Conservation (phyloP, 2,329 filamentous ascomycete genomes). For the Colletotrichum lini region DNA sequence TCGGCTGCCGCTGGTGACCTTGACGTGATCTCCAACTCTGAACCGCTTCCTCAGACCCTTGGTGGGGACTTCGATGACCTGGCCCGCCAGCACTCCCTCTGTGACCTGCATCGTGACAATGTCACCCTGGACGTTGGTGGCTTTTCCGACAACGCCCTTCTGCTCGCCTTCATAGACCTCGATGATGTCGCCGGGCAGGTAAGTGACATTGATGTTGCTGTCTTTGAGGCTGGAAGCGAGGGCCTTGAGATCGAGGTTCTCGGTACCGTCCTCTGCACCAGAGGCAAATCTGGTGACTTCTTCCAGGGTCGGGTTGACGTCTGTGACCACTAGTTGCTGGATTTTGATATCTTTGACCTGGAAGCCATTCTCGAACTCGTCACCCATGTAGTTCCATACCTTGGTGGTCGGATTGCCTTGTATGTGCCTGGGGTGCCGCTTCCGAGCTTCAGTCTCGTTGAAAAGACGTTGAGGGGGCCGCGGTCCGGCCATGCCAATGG, state of each 20-base stretch:
- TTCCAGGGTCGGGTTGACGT: slow-evolving; percentile 93
- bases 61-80: slow-evolving; percentile 91
- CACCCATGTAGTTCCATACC: slow-evolving; percentile 86
- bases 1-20: slow-evolving; percentile 95
- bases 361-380: slow-evolving; percentile 94
- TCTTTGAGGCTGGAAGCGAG: slow-evolving; percentile 92
- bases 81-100: slow-evolving; percentile 85
- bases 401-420: slow-evolving; percentile 82
- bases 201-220: slow-evolving; percentile 84
- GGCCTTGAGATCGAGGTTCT: slow-evolving; percentile 92
- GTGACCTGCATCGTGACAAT: slow-evolving; percentile 91
- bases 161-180: slow-evolving; percentile 98
- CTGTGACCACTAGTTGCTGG: slow-evolving; percentile 85
- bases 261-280: slow-evolving; percentile 90
- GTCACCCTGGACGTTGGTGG: slow-evolving; percentile 88
- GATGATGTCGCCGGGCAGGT: slow-evolving; percentile 94
- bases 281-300: slow-evolving; percentile 96
- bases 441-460: slow-evolving; percentile 92
- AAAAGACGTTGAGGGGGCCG: slow-evolving; percentile 91
- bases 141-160: slow-evolving; percentile 88
- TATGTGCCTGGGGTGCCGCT: slow-evolving; percentile 79
- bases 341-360: slow-evolving; percentile 95
- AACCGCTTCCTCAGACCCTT: slow-evolving; percentile 95
- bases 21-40: slow-evolving; percentile 94
- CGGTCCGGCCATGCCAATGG: slow-evolving; percentile 70